A percentile compares a stretch with the other conserved stretches of the same genome.
phyloP scores from a whole-genome alignment of 495 filamentous ascomycete genomes.

The Amniculicola lignicola region DNA sequence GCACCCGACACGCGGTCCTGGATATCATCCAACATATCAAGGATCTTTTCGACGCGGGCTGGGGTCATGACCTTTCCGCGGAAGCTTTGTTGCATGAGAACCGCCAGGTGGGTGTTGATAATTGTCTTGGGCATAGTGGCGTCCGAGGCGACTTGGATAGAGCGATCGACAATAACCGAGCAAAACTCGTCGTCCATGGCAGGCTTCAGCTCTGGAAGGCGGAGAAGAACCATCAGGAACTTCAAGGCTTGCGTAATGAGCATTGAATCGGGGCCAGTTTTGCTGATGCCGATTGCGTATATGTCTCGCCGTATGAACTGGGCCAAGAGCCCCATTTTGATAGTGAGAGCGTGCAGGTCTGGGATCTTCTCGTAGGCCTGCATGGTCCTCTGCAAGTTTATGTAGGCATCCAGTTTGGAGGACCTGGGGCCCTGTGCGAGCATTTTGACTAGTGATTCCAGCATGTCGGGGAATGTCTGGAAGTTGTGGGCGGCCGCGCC shows the following conservation, averaged over 20 bases:
- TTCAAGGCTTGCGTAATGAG: slow-evolving; percentile 74
- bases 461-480: slow-evolving; percentile 64
- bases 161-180: slow-evolving; percentile 73
- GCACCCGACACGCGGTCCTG: slow-evolving; percentile 73
- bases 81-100: slow-evolving; percentile 76
- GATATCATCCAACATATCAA: slow-evolving; percentile 66
- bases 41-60: slow-evolving; percentile 61
- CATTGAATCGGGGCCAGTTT: slow-evolving; percentile 49
- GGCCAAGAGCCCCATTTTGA: slow-evolving; percentile 70
- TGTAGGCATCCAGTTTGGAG: slow-evolving; percentile 80
- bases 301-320: slow-evolving; percentile 81
- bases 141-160: slow-evolving; percentile 65
- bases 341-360: slow-evolving; percentile 66
- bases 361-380: slow-evolving; percentile 62
- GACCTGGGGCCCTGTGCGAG: slow-evolving; percentile 66
- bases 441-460: slow-evolving; percentile 77
- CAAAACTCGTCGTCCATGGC: slow-evolving; percentile 72
- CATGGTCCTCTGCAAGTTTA: slow-evolving; percentile 68
- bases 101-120: slow-evolving; percentile 69
- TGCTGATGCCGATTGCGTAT: slow-evolving; percentile 44
- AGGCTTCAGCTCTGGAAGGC: slow-evolving; percentile 60
- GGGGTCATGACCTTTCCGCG: slow-evolving; percentile 65
- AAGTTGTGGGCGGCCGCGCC: slow-evolving; percentile 41
- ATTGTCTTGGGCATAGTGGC: slow-evolving; percentile 69
- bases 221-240: slow-evolving; percentile 67